Conservation (phyloP, 352 stramenopile genomes). For the Phytophthora sp. region DNA sequence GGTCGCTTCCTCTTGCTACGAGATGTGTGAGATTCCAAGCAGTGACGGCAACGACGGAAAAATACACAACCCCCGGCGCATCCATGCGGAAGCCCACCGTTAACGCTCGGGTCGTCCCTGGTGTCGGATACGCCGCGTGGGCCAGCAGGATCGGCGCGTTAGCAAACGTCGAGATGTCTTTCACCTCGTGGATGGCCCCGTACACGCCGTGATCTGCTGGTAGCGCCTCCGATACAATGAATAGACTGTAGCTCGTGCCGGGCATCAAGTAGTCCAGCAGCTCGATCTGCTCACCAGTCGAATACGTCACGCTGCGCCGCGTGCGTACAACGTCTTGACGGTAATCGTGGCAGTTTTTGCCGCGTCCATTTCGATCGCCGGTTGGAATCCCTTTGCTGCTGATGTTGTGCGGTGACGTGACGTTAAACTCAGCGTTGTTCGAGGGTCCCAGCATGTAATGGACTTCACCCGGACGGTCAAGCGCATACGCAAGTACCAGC, state of each 20-base stretch:
- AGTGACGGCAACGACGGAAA: conserved; percentile 53
- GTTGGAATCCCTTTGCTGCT: conserved; percentile 51
- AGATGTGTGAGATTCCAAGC: conserved; percentile 41
- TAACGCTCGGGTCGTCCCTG: conserved; percentile 49
- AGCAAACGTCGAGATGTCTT: conserved; percentile 59
- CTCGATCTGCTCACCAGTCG: conserved; percentile 45
- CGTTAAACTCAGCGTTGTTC: conserved; percentile 69
- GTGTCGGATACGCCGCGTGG: conserved; percentile 69
- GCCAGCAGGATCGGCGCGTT: conserved; percentile 71
- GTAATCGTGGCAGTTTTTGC: conserved; percentile 63
- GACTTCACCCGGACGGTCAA: conserved; percentile 68
- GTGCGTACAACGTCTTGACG: conserved; percentile 60
- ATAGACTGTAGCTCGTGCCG: conserved; percentile 70
- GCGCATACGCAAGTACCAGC: conserved; percentile 56
- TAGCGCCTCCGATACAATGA: conserved; percentile 57
- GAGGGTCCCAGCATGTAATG: conserved; percentile 74
- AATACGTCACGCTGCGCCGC: conserved; percentile 45
- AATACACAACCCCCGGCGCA: conserved; percentile 59
- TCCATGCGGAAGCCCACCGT: conserved; percentile 74
- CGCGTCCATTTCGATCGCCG: conserved; percentile 20
- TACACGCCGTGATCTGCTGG: conserved; percentile 67
- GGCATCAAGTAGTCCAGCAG: conserved; percentile 67
- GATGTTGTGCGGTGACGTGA: conserved; percentile 78
- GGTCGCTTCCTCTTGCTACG: conserved; percentile 52
- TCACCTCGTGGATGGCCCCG: conserved; percentile 49